Evolutionary conservation across 2,329 filamentous ascomycete genomes (phyloP).

Genomic region (Diaporthe vexans): DNA sequence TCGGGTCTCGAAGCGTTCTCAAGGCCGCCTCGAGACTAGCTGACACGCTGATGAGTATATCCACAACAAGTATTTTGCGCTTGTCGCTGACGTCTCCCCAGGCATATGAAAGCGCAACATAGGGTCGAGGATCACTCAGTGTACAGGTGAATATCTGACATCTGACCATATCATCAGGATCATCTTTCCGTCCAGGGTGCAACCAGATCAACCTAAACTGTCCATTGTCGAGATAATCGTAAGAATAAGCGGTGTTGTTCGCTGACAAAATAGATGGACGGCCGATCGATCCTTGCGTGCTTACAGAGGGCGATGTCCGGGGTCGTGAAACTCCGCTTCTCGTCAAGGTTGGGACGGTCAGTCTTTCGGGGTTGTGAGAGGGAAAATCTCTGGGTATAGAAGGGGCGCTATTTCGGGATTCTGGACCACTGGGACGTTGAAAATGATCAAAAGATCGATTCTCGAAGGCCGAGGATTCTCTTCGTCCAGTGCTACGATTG

Average conservation of each 20-base stretch:
- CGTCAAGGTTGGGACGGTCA: neutral
- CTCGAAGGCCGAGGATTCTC: neutral
- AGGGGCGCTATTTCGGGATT: neutral
- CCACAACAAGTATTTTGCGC: neutral
- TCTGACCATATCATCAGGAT: neutral
- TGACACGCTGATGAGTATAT: neutral
- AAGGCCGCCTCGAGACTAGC: constrained; percentile 2
- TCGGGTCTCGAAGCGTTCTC: neutral
- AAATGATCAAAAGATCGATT: neutral
- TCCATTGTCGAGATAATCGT: neutral
- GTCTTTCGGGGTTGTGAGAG: neutral
- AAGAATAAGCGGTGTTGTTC: neutral
- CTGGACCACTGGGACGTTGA: neutral
- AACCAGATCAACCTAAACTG: constrained; percentile 12
- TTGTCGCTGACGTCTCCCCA: constrained; percentile 14
- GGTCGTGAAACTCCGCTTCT: neutral
- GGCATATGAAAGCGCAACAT: constrained; percentile 26
- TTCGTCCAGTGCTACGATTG: neutral
- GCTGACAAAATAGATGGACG: neutral
- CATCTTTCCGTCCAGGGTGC: neutral
- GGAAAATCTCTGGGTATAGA: neutral
- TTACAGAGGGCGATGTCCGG: neutral
- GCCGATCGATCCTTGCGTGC: neutral
- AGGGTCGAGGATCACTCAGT: neutral
- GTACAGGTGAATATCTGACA: neutral